Evolutionary conservation across 1,284 basidiomycete species (phyloP).

Genomic region (Sanghuangporus sanghuang): DNA sequence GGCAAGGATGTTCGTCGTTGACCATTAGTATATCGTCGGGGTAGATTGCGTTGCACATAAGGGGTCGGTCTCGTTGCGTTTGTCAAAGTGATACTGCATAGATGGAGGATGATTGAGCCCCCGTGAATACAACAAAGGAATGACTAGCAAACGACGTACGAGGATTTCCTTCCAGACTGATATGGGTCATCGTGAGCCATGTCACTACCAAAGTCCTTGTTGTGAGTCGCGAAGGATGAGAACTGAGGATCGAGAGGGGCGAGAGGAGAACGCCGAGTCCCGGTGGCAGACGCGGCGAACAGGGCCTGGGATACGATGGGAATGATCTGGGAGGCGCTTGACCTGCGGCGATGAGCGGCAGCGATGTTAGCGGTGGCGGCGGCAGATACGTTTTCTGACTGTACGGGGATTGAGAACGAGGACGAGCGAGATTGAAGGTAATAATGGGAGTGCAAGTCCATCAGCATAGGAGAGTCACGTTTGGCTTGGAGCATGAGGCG

Average conservation of each 20-base stretch:
- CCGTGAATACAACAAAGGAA: neutral
- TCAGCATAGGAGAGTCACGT: constrained; percentile 7
- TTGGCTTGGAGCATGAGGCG: constrained; percentile 14
- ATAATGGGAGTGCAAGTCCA: constrained; percentile 9
- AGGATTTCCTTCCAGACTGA: constrained; percentile 14
- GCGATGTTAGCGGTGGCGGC: neutral
- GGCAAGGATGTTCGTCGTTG: constrained; percentile 18
- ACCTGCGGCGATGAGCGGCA: constrained; percentile 7
- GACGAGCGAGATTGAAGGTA: constrained; percentile 6
- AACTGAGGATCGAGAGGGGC: constrained; percentile 19
- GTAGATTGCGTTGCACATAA: constrained; percentile 11
- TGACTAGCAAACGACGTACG: neutral
- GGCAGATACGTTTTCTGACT: neutral
- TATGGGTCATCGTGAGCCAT: constrained; percentile 9
- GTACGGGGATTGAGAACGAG: neutral
- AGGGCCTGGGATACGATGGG: constrained; percentile 13
- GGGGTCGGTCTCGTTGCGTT: constrained; percentile 18
- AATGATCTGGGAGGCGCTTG: constrained; percentile 12
- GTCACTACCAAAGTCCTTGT: constrained; percentile 3
- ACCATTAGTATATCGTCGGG: constrained; percentile 7
- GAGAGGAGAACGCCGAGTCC: constrained; percentile 10
- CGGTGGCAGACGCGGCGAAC: constrained; percentile 6
- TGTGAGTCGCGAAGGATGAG: neutral
- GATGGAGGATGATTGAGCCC: neutral
- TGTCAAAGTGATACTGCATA: constrained; percentile 14